Evolutionary conservation across 176 grass and related monocot genomes (phyloP), one percentile per base, ranked within the genome.

Genomic region (Luzula sylvatica): DNA sequence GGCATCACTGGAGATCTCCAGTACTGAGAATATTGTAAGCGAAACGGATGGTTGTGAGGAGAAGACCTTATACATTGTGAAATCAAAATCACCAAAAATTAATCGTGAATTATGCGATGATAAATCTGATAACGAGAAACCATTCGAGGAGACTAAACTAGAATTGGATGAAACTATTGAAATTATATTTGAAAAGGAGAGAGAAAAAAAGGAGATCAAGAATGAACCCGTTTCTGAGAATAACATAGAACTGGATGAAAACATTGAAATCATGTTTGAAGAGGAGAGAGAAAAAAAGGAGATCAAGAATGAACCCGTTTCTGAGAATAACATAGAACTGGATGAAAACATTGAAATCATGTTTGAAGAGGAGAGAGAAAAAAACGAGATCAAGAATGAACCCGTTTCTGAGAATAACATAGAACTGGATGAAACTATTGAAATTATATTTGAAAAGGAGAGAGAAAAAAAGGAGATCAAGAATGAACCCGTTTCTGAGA

Each of bases 101-200:
- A 15, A 56, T 61, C 32, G 23, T 46, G 58, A 66, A 39, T 66
- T 17, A 9, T 43, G 51, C 11, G 55, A 72, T 5, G 7, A 61
- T 18, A 38, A 23, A 52, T 38, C 26, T 35, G 11, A 41, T 2
- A 8, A 9, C 14, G 23, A 58, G 20, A 20, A 53, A 29, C 17
- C 66, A 27, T 5, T 53, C 52, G 42, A 70, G 26, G 44, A 59
- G 43, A 49, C 49, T 81, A 17, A 11, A 61, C 11, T 19, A 29
- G 66, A 39, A 52, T 46, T 8, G 44, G 16, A 67, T 51, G 46
- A 78, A 75, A 55, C 32, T 50, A 59, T 28, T 56, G 59, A 28
- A 60, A 47, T 65, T 24, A 66, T 70, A 66, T 70, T 42, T 55
- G 60, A 56, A 52, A 74, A 45, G 15, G 55, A 65, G 55, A 48